Base-by-base conservation (phyloP, 495 filamentous ascomycete species). In the Cercophora scortea region DNA sequence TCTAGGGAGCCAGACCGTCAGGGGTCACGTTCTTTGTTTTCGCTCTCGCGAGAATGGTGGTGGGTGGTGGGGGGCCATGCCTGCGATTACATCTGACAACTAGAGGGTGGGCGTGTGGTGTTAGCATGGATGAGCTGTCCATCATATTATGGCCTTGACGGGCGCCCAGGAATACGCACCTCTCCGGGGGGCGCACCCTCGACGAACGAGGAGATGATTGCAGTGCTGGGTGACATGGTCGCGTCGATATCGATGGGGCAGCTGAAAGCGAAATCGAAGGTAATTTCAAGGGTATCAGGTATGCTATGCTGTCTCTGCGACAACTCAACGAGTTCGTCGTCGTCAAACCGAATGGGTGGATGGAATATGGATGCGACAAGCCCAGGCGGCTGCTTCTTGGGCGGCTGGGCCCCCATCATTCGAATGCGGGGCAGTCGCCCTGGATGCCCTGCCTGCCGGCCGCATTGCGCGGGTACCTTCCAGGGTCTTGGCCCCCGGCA, bases 111-210 rank as follows among this genome's bases (percentile, higher is more conserved):
- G 25, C 5, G 25, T 25, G n/a, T n/a, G n/a, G n/a, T n/a, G 25
- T 25, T 25, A 25, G 25, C 25, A 25, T 25, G 25, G 25, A 25
- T 25, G 25, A 2, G 25, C 34, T 12, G 34, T 5, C 19, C 9
- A 11, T 34, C 18, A 40, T 8, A 7, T 36, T 13, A 44, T 32
- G 25, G n/a, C n/a, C n/a, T n/a, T n/a, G 25, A 25, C 25, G 25
- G 25, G 25, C 2, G 25, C 2, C 25, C 25, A 25, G 25, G 25
- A 25, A 25, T 5, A 45, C 77, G 60, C 82, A 96, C 93, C 88
- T 99, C 94, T 73, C 94, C 94, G 33, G 94, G 94, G 42, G 93
- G 93, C 62, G 93, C 89, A 67, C 89, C 89, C 70, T 96, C 83
- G 55, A 99, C 84, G 69, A 97, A 99, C 5, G 89, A 85, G 55